Percentiles rank a stretch among this genome's conserved stretches.
phyloP scores from a whole-genome alignment of 2,329 filamentous ascomycete species.

The Aureobasidium melanogenum region DNA sequence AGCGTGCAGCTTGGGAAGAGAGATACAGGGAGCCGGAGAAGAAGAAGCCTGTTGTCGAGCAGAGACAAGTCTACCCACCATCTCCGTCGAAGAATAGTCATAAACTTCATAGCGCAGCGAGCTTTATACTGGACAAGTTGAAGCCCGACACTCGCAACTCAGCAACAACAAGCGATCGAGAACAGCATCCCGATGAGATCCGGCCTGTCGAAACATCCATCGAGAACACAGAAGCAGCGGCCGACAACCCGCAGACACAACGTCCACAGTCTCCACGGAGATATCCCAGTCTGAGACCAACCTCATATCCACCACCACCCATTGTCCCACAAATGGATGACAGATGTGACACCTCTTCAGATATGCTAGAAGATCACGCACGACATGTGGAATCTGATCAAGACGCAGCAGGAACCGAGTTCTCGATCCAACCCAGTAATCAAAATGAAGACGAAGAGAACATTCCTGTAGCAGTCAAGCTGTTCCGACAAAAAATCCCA shows the following conservation, averaged over 20 bases:
- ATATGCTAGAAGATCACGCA: background rate
- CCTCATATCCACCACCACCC: constrained; percentile 39
- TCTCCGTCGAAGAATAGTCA: background rate
- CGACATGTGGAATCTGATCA: background rate
- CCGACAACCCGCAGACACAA: background rate
- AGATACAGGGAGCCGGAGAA: constrained; percentile 38
- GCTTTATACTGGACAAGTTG: background rate
- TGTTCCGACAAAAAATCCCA: background rate
- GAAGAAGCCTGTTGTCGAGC: constrained; percentile 18
- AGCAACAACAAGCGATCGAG: background rate
- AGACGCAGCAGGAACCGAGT: background rate
- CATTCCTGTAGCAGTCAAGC: background rate
- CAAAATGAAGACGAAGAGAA: background rate
- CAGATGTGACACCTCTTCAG: background rate
- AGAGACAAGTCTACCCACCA: background rate
- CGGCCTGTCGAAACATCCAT: background rate
- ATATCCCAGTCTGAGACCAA: constrained; percentile 20
- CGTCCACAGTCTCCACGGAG: background rate
- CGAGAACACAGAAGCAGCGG: background rate
- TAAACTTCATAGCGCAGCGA: background rate
- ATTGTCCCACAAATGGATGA: constrained; percentile 48
- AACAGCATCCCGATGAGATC: background rate
- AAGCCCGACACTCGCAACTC: background rate
- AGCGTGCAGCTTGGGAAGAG: constrained; percentile 34
- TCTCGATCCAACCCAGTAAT: background rate